Conservation (phyloP, 164 flowering plant genomes). For the Akebia trifoliata region DNA sequence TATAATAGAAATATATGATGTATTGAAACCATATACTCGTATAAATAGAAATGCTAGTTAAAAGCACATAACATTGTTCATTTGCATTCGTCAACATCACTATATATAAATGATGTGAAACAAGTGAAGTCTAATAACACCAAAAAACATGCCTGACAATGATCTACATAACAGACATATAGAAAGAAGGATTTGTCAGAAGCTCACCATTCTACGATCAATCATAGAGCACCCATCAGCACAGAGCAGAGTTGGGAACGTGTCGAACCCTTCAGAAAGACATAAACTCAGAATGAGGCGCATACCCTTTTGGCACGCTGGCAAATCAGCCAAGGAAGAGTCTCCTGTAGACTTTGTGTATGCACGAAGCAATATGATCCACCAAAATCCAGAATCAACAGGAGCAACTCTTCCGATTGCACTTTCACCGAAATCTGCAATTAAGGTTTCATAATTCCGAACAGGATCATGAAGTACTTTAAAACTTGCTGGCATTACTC, state of each 20-base stretch:
- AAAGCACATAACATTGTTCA: too few species aligned
- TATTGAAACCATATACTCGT: too few species aligned
- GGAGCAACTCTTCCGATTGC: slow-evolving; percentile 94
- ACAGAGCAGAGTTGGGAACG: slow-evolving; percentile 82
- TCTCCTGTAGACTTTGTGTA: slow-evolving; percentile 81
- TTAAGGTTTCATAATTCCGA: slow-evolving; percentile 53
- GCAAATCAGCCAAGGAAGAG: slow-evolving; percentile 55
- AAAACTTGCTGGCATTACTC: slow-evolving; percentile 93
- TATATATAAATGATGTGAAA: too few species aligned
- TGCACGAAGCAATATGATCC: slow-evolving; percentile 81
- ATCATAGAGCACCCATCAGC: slow-evolving; percentile 92
- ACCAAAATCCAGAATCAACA: slow-evolving; percentile 91
- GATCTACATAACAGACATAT: neutral
- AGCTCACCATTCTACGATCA: slow-evolving; percentile 83
- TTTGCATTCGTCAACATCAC: too few species aligned
- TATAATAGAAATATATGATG: too few species aligned
- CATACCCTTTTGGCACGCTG: slow-evolving; percentile 83
- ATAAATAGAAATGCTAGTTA: too few species aligned
- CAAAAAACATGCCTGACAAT: too few species aligned
- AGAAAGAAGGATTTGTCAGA: neutral
- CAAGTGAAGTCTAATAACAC: too few species aligned
- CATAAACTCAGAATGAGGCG: slow-evolving; percentile 66
- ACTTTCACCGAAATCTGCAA: slow-evolving; percentile 84
- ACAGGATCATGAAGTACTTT: slow-evolving; percentile 74
- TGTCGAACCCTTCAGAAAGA: slow-evolving; percentile 88